These are phyloP conservation scores for Hordeum pubiflorum DNA, from an alignment of 202 grass and related monocot species.

Conservation along the genomic window DNA sequence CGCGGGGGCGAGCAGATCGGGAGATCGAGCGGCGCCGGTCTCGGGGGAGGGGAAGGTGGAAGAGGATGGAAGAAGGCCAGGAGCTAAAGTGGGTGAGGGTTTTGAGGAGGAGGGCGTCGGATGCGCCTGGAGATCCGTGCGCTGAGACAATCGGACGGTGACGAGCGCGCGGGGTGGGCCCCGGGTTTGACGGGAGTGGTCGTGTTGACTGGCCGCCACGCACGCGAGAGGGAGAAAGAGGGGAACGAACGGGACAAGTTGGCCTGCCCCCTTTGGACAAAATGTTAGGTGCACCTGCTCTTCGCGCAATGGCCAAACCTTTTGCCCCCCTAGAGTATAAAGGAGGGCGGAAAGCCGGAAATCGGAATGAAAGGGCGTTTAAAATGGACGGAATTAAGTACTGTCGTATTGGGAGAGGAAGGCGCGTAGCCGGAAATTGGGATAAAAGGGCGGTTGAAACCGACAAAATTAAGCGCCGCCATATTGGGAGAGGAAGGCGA, in stretches of 20 bases:
- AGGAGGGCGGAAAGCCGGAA: background rate
- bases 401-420: no score
- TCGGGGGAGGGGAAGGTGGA: background rate
- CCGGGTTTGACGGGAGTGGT: constrained; percentile 22
- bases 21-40: constrained; percentile 35
- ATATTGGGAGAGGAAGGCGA: no score
- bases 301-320: background rate
- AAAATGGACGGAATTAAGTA: background rate
- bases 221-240: background rate
- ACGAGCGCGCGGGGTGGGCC: background rate
- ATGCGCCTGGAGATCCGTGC: background rate
- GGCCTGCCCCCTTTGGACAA: background rate
- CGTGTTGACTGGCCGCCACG: constrained; percentile 30
- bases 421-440: no score
- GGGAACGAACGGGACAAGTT: background rate
- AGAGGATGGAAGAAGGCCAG: background rate
- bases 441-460: no score
- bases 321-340: background rate
- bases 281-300: constrained; percentile 44
- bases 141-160: background rate
- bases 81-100: constrained; percentile 35
- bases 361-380: background rate
- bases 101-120: constrained; percentile 29
- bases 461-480: no score
- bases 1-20: constrained; percentile 34